Base-by-base conservation (phyloP, 208 protist genomes). In the Leishmania lainsoni region DNA sequence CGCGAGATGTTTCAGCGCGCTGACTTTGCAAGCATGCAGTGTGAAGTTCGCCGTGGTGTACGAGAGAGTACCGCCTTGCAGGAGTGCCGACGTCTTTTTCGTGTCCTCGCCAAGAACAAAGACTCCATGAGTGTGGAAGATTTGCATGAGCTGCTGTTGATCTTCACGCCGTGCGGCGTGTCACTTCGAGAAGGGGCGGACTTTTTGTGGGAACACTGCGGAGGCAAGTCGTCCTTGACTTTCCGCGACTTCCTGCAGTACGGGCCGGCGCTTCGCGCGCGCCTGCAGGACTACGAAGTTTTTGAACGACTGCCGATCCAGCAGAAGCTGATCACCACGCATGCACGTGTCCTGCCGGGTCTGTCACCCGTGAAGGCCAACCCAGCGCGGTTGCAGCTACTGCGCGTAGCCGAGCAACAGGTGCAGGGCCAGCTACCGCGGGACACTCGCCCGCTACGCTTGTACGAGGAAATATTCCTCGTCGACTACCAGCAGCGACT, bases 391-490 rank as follows among this genome's bases (percentile, higher is more conserved):
- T 42, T 84, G 59, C 79, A 78, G 0, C 83, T 94, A 42, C 74
- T 95, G 51, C 86, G 86, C 39, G 75, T 84, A 26, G 75, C 74
- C 26, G 73, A 87, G 17, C 77, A 86, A 45, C 88, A 92, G 71
- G 56, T 75, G 51, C 39, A 76, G 42, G 79, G 66, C 10, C 56
- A 75, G 5, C 49, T 86, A 51, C 66, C 71, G 12, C 77, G 73
- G 39, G 45, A 83, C 59, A 56, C 79, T 5, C 54, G 81, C 0
- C 84, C 83, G 0, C 81, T 95, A 58, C 87, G 91, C 69, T 70
- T 93, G n/a, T 95, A 95, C 80, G 93, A 95, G 78, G 74, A 89
- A n/a, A 45, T 86, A 22, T 96, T 95, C 75, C 79, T 96, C 0
- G 81, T 86, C 5, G 81, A 90, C 72, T 92, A 90, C 85, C 90